Conservation (phyloP, 352 stramenopile species). For the Paralagenidium karlingii region DNA sequence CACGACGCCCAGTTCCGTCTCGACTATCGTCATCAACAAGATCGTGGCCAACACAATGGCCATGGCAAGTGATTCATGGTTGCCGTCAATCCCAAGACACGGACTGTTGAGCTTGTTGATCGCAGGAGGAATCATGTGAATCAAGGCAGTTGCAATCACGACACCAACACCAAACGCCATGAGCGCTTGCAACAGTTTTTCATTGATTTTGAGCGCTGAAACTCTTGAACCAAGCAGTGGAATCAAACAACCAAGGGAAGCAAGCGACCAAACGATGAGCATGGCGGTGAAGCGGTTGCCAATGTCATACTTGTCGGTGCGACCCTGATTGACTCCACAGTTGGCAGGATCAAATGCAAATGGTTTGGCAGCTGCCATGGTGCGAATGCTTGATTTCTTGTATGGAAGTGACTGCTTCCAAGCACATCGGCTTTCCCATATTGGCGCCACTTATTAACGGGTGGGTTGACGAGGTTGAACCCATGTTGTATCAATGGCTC, state of each 20-base stretch:
- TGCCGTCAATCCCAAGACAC: conserved; percentile 36
- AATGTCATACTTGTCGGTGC: conserved; percentile 39
- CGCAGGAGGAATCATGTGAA: conserved; percentile 61
- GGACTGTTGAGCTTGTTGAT: conserved; percentile 37
- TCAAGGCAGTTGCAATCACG: conserved; percentile 47
- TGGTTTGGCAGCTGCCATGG: too few species aligned
- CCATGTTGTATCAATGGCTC: too few species aligned
- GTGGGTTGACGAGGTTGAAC: too few species aligned
- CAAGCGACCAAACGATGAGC: conserved; percentile 42
- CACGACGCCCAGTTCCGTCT: conserved; percentile 44
- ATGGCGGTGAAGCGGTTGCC: conserved; percentile 28
- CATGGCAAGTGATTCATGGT: conserved; percentile 37
- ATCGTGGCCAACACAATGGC: conserved; percentile 46
- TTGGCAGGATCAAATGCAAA: too few species aligned
- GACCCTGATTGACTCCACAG: too few species aligned
- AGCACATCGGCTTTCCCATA: too few species aligned
- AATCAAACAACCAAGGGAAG: conserved; percentile 19
- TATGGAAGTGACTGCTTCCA: too few species aligned
- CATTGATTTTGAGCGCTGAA: conserved; percentile 16
- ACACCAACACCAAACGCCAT: conserved; percentile 51
- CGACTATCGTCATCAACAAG: conserved; percentile 47
- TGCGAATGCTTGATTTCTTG: too few species aligned
- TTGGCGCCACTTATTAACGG: too few species aligned
- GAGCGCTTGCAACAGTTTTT: conserved; percentile 31
- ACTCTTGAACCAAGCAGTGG: conserved; percentile 29